Conservation (phyloP, 2,329 filamentous ascomycete species). For the Phialophora expanda region DNA sequence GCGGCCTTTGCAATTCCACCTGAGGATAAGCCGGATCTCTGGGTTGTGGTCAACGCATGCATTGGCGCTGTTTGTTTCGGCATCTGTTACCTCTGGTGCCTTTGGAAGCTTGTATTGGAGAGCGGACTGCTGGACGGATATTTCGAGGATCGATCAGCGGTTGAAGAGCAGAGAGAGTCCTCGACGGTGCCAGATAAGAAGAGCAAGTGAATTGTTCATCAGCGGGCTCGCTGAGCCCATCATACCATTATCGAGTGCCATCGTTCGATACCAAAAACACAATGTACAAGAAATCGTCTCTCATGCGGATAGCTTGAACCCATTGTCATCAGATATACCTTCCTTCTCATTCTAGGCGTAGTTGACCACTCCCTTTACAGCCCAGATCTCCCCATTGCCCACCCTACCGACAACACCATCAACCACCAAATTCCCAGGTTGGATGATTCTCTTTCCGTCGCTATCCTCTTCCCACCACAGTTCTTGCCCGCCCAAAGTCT, state of each 20-base stretch:
- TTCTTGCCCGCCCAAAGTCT: conserved; percentile 70
- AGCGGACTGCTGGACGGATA: conserved; percentile 37
- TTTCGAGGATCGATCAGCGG: conserved; percentile 20
- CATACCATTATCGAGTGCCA: not conserved
- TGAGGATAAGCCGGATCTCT: conserved; percentile 82
- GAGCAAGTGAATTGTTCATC: conserved; percentile 12
- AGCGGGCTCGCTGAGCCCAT: not conserved
- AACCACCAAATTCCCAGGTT: conserved; percentile 79
- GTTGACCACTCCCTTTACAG: conserved; percentile 67
- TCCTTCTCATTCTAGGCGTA: conserved; percentile 45
- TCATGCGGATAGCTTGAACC: not conserved
- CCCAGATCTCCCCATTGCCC: conserved; percentile 88
- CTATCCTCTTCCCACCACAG: conserved; percentile 80
- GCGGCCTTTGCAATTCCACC: conserved; percentile 74
- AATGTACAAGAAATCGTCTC: conserved; percentile 12
- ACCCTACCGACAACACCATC: conserved; percentile 74
- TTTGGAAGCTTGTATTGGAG: conserved; percentile 63
- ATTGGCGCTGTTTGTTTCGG: conserved; percentile 84
- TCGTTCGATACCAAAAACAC: not conserved
- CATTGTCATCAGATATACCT: not conserved
- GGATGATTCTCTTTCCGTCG: conserved; percentile 66
- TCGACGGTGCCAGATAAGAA: conserved; percentile 24
- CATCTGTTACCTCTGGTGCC: conserved; percentile 89
- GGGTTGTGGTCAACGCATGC: conserved; percentile 89
- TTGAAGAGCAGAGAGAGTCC: conserved; percentile 13